Evolutionary conservation across 768 basidiomycete genomes (phyloP), one percentile per base, ranked within the genome.

Genomic region (Rhodosporidiobolus sp.): DNA sequence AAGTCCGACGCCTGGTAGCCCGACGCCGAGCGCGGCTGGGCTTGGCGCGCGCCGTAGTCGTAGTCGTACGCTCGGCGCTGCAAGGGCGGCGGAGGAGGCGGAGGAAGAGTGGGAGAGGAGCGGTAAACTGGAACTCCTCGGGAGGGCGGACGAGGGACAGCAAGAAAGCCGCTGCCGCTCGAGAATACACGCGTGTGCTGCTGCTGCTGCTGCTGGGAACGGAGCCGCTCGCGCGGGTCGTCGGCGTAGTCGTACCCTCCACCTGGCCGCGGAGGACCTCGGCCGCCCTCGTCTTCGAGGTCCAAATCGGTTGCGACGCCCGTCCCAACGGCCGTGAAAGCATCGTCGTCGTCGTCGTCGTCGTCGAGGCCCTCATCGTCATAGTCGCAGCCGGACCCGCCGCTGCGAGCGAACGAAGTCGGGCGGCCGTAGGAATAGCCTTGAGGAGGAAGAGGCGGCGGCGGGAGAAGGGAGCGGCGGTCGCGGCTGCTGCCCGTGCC

Each of bases 221-320:
- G 28, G 12, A 17, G 54, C 3, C 54, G 54, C 12, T 54, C 45
- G 24, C 57, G 65, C 11, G 46, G 57, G 43, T 54, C 43, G 11
- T 24, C 26, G 26, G 28, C 57, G 57, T 38, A 58, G 9, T 35
- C 35, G 38, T 43, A 32, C 20, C 38, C 35, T 43, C 38, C 8
- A 14, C 38, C 38, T n/a, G n/a, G n/a, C n/a, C n/a, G n/a, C n/a
- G n/a, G n/a, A n/a, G n/a, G n/a, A n/a, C n/a, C n/a, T n/a, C n/a
- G n/a, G 38, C 8, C 38, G 38, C 30, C 26, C 30, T 17, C 17
- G 43, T 59, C 46, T 48, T 72, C 70, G 26, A 67, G 11, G 32
- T 46, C 53, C 43, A 72, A 57, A 30, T 72, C 71, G 24, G 71
- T 52, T 1, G 66, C 66, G 12, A 72, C 71, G 30, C 71, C 71